Evolutionary conservation across 805 yeast species (phyloP), one percentile per base, ranked within the genome.

Genomic region (Ogataea pini): DNA sequence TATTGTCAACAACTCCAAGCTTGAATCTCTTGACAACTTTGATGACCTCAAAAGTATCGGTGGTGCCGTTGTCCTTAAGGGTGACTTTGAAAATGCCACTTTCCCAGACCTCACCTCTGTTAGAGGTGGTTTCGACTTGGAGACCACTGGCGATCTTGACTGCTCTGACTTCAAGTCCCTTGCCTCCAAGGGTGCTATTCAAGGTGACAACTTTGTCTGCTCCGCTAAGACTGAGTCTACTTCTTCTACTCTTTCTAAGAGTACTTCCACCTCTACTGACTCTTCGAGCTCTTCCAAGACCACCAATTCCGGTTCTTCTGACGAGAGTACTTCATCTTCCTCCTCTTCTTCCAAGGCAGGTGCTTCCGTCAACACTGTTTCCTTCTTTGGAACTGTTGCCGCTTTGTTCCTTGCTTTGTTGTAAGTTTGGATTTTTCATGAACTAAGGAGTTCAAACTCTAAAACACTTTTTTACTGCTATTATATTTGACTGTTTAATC

Each of bases 91-190:
- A 68, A 79, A 82, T 64, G 94, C 94, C 65, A 73, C 89, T 52
- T 80, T 94, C 69, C 81, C 85, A 57, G 63, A 80, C 29, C 82
- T 94, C 69, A 75, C 71, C 61, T 80, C 85, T 64, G 96, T 94
- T 63, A 81, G 82, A 68, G 99, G 99, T 81, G 97, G 96, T 71
- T 95, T 91, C 73, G 73, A 75, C 65, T 78, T 94, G 65, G 85
- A 85, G 68, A 78, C 96, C 52, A 59, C 66, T 36, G 86, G 88
- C 67, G 85, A 86, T 63, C 83, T 89, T 72, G 82, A 89, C 73
- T 94, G 99, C 82, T 69, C 77, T 54, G 75, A 78, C 47, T 89
- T 91, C 76, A 79, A 86, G 70, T 63, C 70, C 47, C 79, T 89
- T 67, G 83, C 88, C 79, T 70, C 74, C 64, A 77, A 78, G 62